Conservation (phyloP, 352 stramenopile genomes). For the Pythium sukuiense region DNA sequence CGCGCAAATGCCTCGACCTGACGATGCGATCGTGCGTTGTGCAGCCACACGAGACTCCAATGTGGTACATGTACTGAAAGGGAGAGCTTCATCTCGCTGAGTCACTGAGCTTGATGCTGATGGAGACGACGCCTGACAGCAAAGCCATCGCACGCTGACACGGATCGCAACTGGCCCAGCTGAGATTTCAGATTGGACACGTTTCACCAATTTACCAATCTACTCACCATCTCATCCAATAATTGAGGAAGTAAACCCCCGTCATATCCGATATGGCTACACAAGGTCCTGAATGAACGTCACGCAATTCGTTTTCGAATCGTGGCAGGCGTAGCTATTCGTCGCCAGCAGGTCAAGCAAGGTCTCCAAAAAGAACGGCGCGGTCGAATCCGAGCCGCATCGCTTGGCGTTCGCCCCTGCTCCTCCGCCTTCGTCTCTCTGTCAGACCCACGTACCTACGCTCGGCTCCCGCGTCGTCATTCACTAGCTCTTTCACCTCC, state of each 20-base stretch:
- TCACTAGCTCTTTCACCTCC: background rate
- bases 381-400: background rate
- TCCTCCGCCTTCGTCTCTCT: constrained; percentile 15
- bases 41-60: too few relatives aligned
- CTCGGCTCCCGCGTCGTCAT: background rate
- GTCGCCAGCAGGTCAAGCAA: background rate
- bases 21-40: too few relatives aligned
- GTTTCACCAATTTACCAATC: background rate
- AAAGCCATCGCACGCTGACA: too few relatives aligned
- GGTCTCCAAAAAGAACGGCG: background rate
- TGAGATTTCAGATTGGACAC: background rate
- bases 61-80: too few relatives aligned
- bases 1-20: too few relatives aligned
- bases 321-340: background rate
- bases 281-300: background rate
- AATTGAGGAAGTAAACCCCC: background rate
- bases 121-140: too few relatives aligned
- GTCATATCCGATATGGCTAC: background rate
- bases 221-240: too few relatives aligned
- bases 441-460: background rate
- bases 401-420: constrained; percentile 18
- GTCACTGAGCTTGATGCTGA: too few relatives aligned
- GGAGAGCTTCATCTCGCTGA: too few relatives aligned
- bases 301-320: background rate
- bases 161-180: too few relatives aligned